Conservation (phyloP, 2,329 filamentous ascomycete genomes). For the Fusarium nelsonii region DNA sequence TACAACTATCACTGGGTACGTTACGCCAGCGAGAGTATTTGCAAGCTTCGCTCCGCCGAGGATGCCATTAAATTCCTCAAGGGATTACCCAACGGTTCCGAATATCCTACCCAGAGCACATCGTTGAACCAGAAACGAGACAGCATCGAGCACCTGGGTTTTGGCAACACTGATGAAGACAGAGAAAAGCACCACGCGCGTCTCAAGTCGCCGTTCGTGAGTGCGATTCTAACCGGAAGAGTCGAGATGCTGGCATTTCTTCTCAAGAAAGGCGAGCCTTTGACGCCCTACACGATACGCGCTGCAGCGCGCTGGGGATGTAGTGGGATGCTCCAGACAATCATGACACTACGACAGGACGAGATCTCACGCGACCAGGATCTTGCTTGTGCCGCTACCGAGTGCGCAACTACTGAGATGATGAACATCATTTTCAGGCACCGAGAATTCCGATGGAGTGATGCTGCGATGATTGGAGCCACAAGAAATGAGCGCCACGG, state of each 20-base stretch:
- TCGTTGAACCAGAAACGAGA: constrained; percentile 14
- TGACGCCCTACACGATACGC: constrained; percentile 26
- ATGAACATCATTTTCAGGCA: constrained; percentile 24
- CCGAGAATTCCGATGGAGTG: constrained; percentile 23
- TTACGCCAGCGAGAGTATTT: constrained; percentile 41
- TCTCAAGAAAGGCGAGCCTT: constrained; percentile 21
- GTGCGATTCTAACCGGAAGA: constrained; percentile 29
- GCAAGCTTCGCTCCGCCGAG: constrained; percentile 35
- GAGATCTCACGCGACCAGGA: constrained; percentile 32
- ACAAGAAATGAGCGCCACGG: constrained; percentile 24
- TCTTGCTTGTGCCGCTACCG: constrained; percentile 25
- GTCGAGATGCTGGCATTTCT: constrained; percentile 33
- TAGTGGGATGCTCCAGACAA: constrained; percentile 24
- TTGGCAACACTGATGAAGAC: constrained; percentile 30
- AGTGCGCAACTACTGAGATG: constrained; percentile 21
- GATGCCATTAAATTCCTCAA: constrained; percentile 37
- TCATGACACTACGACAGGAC: constrained; percentile 22
- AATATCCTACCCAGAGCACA: constrained; percentile 2
- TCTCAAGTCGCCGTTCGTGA: constrained; percentile 25
- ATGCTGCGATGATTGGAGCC: constrained; percentile 27
- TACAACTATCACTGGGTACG: constrained; percentile 46
- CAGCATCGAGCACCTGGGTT: constrained; percentile 13
- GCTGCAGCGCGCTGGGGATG: constrained; percentile 29
- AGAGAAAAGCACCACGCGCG: constrained; percentile 30
- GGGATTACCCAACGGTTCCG: constrained; percentile 38